phyloP scores from a whole-genome alignment of 441 rosid species.

The Hypseocharis bilobata region DNA sequence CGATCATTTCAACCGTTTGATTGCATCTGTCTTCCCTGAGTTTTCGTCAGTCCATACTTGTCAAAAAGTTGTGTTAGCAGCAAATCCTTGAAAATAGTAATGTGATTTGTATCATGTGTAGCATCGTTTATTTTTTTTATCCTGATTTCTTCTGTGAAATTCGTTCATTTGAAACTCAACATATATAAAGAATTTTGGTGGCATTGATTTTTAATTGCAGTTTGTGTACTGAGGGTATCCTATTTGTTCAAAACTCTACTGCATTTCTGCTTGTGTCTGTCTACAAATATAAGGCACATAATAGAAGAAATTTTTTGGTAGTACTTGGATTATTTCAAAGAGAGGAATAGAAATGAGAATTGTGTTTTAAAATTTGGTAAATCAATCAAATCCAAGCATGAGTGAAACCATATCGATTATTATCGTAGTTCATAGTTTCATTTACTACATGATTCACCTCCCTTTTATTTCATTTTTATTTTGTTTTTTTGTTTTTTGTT shows the following conservation, averaged over 20 bases:
- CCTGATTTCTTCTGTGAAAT: slow-evolving; percentile 3
- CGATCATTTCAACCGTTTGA: slow-evolving; percentile 7
- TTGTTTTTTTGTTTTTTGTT: too few relatives aligned
- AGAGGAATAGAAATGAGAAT: too few relatives aligned
- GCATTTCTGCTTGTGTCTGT: background rate
- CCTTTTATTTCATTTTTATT: too few relatives aligned
- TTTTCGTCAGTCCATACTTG: slow-evolving; percentile 4
- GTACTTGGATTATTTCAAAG: too few relatives aligned
- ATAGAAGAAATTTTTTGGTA: too few relatives aligned
- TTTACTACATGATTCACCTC: too few relatives aligned
- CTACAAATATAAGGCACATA: background rate
- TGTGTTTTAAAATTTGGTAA: too few relatives aligned
- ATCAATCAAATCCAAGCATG: too few relatives aligned
- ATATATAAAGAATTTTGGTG: background rate
- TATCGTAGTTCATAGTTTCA: too few relatives aligned
- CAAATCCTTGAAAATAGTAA: background rate
- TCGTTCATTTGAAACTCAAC: slow-evolving; percentile 11
- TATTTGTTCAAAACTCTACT: too few relatives aligned
- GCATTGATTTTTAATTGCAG: background rate
- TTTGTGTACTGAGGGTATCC: background rate
- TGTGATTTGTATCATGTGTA: slow-evolving; percentile 18
- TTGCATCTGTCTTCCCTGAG: slow-evolving; percentile 11
- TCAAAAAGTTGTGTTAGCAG: slow-evolving; percentile 5
- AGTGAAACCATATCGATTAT: too few relatives aligned
- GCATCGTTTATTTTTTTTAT: slow-evolving; percentile 5